Evolutionary conservation across 225 moss, liverwort and hornwort genomes (phyloP), one percentile per base, ranked within the genome.

Genomic region (Sphagnum tenellum): DNA sequence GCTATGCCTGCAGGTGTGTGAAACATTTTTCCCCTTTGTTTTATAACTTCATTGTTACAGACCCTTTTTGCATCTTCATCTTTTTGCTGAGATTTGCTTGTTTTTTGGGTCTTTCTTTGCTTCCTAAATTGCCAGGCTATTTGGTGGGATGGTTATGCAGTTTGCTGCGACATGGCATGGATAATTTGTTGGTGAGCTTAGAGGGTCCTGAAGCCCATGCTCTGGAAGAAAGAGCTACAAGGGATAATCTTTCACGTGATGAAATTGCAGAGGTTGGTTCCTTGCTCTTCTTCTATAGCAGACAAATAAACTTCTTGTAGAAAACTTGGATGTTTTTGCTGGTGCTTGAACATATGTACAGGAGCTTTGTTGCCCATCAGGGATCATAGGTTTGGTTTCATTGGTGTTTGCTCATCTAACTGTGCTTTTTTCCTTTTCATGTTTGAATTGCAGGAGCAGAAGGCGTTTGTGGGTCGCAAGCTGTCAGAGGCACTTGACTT

Each of bases 1-100:
- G 92, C 67, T 89, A 89, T 50, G 91, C 94, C 46, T 86, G 91
- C 89, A 92, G 93, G 93, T 93, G 60, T 70, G 44, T 50, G 12
- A 29, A 44, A 45, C 9, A 13, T 3, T 12, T 58, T 13, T 13
- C 7, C 44, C n/a, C 13, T 8, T 8, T 4, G 3, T 46, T 57
- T 62, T 56, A 2, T 45, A 44, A 57, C 2, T 8, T 58, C 61
- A 10, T 60, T 55, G 7, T 55, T 44, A 8, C 29, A 44, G 56
- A 51, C 54, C 13, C 65, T 52, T n/a, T 44, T 4, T 12, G 29
- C 12, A 5, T 67, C 9, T 55, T 55, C 54, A 29, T 29, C 54
- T 55, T 55, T 7, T 55, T 55, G 54, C 11, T 11, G 54, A 55
- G 46, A 29, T 63, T 63, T 71, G 50, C 55, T 55, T 64, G 73